These are phyloP conservation scores for Talaromyces thailandensis DNA, from an alignment of 495 filamentous ascomycete species.

Conservation along the genomic window DNA sequence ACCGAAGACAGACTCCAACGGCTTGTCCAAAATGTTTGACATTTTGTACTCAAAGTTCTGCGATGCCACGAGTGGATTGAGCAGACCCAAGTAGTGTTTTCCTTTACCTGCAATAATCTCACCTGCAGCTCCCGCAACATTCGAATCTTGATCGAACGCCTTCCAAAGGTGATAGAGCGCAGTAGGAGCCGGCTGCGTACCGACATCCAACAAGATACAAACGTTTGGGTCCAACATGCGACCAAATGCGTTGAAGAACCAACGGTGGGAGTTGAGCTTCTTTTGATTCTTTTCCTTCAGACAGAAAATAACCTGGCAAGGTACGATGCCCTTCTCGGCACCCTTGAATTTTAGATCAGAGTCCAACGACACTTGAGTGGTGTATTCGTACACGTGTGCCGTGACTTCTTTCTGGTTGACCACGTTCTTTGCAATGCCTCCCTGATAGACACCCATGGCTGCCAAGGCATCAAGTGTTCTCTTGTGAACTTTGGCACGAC, in stretches of 20 bases:
- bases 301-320: conserved; percentile 97
- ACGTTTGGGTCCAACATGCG: conserved; percentile 89
- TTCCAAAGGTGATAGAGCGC: conserved; percentile 99
- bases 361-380: conserved; percentile 94
- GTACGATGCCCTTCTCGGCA: conserved; percentile 97
- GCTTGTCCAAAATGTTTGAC: conserved; percentile 98
- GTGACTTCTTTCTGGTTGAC: conserved; percentile 82
- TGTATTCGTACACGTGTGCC: conserved; percentile 97
- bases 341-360: conserved; percentile 96
- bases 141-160: conserved; percentile 94
- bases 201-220: conserved; percentile 93
- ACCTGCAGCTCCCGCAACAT: conserved; percentile 90
- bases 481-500: conserved; percentile 87
- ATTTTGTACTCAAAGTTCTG: conserved; percentile 99
- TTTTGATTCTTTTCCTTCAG: conserved; percentile 97
- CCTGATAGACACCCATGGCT: conserved; percentile 97
- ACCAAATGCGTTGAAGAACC: conserved; percentile 99
- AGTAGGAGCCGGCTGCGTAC: conserved; percentile 76
- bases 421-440: conserved; percentile 96
- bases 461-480: conserved; percentile 92
- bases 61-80: conserved; percentile 91
- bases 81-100: conserved; percentile 65
- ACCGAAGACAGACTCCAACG: conserved; percentile 92
- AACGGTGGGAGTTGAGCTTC: conserved; percentile 97
- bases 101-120: conserved; percentile 97